These are phyloP conservation scores for Pyrenochaeta sp. DNA, from an alignment of 2,329 filamentous ascomycete species.

Conservation along the genomic window DNA sequence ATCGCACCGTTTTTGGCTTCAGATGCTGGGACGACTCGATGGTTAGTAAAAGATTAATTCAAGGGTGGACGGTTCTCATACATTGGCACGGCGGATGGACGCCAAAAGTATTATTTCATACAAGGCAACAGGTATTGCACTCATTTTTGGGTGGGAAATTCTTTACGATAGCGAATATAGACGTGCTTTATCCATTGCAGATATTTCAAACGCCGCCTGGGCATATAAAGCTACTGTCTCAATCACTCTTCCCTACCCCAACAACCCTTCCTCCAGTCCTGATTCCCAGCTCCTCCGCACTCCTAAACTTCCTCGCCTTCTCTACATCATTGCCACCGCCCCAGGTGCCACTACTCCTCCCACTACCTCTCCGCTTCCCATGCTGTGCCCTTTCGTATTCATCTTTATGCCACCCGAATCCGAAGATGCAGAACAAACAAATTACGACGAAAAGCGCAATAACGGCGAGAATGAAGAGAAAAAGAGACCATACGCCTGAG, in stretches of 20 bases:
- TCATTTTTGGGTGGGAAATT: too few species aligned
- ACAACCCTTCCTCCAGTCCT: conserved; percentile 34
- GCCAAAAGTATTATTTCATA: too few species aligned
- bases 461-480: conserved; percentile 31
- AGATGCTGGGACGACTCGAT: not conserved
- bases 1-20: not conserved
- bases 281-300: conserved; percentile 38
- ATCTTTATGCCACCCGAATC: conserved; percentile 32
- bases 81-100: too few species aligned
- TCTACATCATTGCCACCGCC: conserved; percentile 28
- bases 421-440: conserved; percentile 37
- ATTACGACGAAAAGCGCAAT: conserved; percentile 36
- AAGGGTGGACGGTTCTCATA: too few species aligned
- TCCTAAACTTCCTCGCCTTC: conserved; percentile 32
- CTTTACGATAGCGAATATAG: not conserved
- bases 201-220: not conserved
- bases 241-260: conserved; percentile 47
- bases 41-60: too few species aligned
- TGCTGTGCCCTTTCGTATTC: conserved; percentile 40
- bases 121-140: too few species aligned
- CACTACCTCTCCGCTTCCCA: conserved; percentile 29
- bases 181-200: not conserved
- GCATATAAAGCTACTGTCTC: not conserved
- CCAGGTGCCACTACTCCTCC: conserved; percentile 13
- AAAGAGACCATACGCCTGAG: conserved; percentile 35